Conservation (phyloP, 2,329 filamentous ascomycete genomes). For the Colletotrichum karsti region DNA sequence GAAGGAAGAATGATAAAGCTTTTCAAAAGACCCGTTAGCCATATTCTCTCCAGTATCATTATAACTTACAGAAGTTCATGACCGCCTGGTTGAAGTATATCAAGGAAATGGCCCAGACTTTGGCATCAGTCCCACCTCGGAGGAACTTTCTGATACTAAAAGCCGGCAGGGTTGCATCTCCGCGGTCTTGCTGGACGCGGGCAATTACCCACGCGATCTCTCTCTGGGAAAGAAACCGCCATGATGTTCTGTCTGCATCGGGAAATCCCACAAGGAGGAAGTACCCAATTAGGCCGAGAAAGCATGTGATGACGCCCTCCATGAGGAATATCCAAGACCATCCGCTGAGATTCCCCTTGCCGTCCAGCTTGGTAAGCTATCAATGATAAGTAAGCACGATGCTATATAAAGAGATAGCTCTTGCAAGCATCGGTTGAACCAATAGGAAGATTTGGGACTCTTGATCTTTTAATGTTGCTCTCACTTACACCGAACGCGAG, state of each 20-base stretch:
- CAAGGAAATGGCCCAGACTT: conserved; percentile 64
- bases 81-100: conserved; percentile 45
- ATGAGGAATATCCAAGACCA: conserved; percentile 73
- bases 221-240: conserved; percentile 66
- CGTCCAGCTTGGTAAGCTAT: conserved; percentile 52
- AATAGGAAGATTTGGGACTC: too few relatives aligned
- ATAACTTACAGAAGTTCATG: conserved; percentile 18
- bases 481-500: conserved; percentile 36
- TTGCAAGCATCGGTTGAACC: conserved; percentile 39
- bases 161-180: conserved; percentile 69
- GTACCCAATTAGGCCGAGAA: conserved; percentile 45
- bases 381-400: too few relatives aligned
- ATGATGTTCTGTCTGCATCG: conserved; percentile 62
- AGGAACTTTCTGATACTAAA: conserved; percentile 77
- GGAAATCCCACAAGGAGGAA: conserved; percentile 82
- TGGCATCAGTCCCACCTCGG: conserved; percentile 76
- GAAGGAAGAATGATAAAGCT: conserved; percentile 62
- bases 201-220: conserved; percentile 75
- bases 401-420: background rate
- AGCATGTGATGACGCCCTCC: conserved; percentile 67
- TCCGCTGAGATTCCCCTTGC: conserved; percentile 58
- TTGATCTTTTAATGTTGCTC: too few relatives aligned
- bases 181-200: conserved; percentile 71
- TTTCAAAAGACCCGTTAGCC: too few relatives aligned
- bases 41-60: too few relatives aligned